Base-by-base conservation (phyloP, 768 basidiomycete genomes). In the Cystofilobasidium ferigula region DNA sequence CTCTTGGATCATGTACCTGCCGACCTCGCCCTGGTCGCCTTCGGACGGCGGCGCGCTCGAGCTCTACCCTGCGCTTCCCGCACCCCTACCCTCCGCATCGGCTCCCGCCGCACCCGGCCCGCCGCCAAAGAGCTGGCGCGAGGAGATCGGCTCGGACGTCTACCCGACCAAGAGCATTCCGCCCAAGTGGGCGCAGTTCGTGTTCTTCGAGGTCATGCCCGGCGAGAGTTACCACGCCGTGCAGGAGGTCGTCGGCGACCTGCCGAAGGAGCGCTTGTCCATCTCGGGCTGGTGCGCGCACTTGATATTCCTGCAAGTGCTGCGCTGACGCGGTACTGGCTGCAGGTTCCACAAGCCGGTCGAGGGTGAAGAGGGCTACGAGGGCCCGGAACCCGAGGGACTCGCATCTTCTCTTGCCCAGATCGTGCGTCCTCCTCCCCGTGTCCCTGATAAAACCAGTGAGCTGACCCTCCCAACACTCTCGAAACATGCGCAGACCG, bases 1-100 rank as follows among this genome's bases (percentile, higher is more conserved):
- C 61, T 93, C 89, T 1, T 98, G 94, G 79, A 94, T 98, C 77
- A 85, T 97, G 57, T 98, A 98, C 78, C 87, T 97, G 82, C 93
- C 93, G 40, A 69, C 63, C 70, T 34, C 74, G 43, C 80, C 83
- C 54, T 98, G 94, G 94, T 82, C 86, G 73, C 81, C 83, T 51
- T 85, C 87, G 68, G 95, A 87, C 85, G 94, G 94, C 38, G 94
- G 94, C 32, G 87, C 92, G 3, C 82, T 98, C 53, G 94, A 97
- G 76, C 82, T 98, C 24, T 98, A 94, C 75, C 90, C 92, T 3
- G 75, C 65, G 13, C 47, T 60, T 18, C 54, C 57, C n/a, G 38
- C 26, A 26, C 45, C 61, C 32, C n/a, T 24, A 6, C 32, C n/a
- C 12, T 12, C 28, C 48, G 14, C 51, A 32, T 34, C 57, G 1